Percentiles rank a stretch among this genome's conserved stretches.
These are phyloP conservation scores for Wickerhamiella sergipiensis DNA, from an alignment of 805 yeast genomes.

Conservation along the genomic window DNA sequence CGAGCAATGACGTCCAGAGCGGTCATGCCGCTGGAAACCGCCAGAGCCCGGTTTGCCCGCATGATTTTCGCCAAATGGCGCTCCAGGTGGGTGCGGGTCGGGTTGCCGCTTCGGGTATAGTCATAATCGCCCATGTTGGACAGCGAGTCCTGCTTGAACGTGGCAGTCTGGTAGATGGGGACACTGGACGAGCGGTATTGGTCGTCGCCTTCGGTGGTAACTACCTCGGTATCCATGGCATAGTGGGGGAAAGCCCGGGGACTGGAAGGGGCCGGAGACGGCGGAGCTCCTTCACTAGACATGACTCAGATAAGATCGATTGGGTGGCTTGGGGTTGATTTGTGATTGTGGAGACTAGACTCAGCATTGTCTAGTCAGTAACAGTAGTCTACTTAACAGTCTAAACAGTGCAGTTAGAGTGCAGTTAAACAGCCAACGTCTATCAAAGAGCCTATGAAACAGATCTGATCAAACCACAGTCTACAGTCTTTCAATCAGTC, in stretches of 20 bases:
- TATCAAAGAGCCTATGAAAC: too few relatives aligned
- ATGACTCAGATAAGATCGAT: neutral
- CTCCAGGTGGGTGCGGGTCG: conserved; percentile 74
- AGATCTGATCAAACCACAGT: too few relatives aligned
- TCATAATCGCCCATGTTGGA: conserved; percentile 70
- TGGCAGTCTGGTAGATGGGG: conserved; percentile 88
- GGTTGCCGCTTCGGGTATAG: conserved; percentile 88
- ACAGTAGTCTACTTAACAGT: too few relatives aligned
- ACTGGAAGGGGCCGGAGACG: conserved; percentile 27
- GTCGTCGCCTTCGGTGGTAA: conserved; percentile 47
- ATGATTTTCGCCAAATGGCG: conserved; percentile 64
- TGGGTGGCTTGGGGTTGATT: neutral
- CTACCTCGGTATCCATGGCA: conserved; percentile 57
- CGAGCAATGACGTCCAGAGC: conserved; percentile 77
- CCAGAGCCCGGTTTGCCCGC: conserved; percentile 57
- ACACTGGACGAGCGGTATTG: conserved; percentile 69
- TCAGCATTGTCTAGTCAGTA: too few relatives aligned
- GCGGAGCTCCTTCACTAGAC: conserved; percentile 14
- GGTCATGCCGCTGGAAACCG: conserved; percentile 88
- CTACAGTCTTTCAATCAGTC: too few relatives aligned
- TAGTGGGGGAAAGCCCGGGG: conserved; percentile 27
- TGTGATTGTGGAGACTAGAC: too few relatives aligned
- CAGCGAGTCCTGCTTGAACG: conserved; percentile 69
- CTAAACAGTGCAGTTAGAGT: too few relatives aligned
- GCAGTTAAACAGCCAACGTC: too few relatives aligned